A percentile compares a stretch with the other conserved stretches of the same genome.
phyloP scores from a whole-genome alignment of 305 asterid species.

The Fraxinus angustifolia region DNA sequence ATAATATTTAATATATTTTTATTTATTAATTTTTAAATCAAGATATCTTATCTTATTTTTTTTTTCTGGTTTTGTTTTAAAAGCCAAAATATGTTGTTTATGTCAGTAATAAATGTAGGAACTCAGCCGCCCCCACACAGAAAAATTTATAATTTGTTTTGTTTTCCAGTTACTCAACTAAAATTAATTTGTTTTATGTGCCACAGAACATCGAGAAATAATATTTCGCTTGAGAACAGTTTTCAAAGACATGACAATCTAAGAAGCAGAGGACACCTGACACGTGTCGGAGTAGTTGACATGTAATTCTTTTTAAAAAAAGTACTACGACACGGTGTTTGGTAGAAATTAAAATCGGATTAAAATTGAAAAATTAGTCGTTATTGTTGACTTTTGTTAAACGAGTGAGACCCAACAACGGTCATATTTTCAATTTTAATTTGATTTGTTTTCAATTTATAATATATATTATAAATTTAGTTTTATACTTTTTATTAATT shows the following conservation, averaged over 20 bases:
- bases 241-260: neutral
- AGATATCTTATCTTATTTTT: neutral
- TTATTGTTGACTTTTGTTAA: too few species aligned
- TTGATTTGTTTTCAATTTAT: too few species aligned
- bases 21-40: neutral
- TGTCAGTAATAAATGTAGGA: neutral
- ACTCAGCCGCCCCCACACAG: neutral
- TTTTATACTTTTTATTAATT: too few species aligned
- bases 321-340: too few species aligned
- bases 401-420: too few species aligned
- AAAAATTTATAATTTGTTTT: neutral
- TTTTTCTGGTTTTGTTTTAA: neutral
- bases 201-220: neutral
- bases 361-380: too few species aligned
- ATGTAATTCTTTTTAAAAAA: too few species aligned
- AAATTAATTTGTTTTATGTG: neutral
- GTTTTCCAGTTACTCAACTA: neutral
- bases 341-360: too few species aligned
- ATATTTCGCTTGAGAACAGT: neutral
- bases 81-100: neutral
- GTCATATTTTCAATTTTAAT: too few species aligned
- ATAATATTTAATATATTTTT: neutral
- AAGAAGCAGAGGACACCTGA: too few species aligned
- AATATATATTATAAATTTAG: too few species aligned
- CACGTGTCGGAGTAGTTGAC: too few species aligned